phyloP scores from a whole-genome alignment of 2,329 filamentous ascomycete genomes.

The Chaetomiaceae sp. region DNA sequence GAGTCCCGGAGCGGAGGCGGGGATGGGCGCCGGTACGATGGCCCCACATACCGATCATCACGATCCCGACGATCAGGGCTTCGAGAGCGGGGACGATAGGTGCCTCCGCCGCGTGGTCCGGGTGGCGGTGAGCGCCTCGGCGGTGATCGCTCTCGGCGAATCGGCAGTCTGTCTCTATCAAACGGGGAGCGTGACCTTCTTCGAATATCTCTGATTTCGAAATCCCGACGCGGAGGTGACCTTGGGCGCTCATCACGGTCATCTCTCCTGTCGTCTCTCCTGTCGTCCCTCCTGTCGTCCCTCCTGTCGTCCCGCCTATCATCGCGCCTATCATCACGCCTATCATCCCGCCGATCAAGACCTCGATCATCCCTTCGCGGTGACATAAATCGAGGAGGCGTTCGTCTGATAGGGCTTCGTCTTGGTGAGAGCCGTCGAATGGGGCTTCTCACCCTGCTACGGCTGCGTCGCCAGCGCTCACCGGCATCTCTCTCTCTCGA shows the following conservation, averaged over 20 bases:
- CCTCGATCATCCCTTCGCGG: conserved; percentile 36
- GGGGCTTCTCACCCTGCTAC: conserved; percentile 36
- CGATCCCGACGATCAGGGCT: conserved; percentile 47
- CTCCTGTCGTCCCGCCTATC: conserved; percentile 12
- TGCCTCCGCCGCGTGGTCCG: conserved; percentile 36
- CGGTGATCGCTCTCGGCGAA: conserved; percentile 35
- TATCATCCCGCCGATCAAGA: conserved; percentile 2
- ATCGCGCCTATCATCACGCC: background rate
- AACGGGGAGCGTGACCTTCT: conserved; percentile 54
- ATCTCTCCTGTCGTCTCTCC: conserved; percentile 19
- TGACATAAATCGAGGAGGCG: conserved; percentile 36
- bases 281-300: conserved; percentile 10
- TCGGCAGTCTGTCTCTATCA: conserved; percentile 40
- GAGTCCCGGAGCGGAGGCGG: conserved; percentile 48
- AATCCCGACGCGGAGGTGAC: conserved; percentile 37
- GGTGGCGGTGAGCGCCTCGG: conserved; percentile 38
- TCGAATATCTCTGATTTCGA: conserved; percentile 35
- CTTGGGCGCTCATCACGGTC: conserved; percentile 33
- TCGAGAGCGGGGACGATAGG: conserved; percentile 52
- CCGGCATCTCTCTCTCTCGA: conserved; percentile 35
- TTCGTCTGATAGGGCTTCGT: conserved; percentile 33
- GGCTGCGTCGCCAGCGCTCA: conserved; percentile 39
- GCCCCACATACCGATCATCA: conserved; percentile 38
- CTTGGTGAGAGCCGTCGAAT: conserved; percentile 33
- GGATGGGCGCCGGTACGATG: conserved; percentile 44